These are phyloP conservation scores for Byssoonygena ceratinophila DNA, from an alignment of 2,329 filamentous ascomycete species.

Conservation along the genomic window DNA sequence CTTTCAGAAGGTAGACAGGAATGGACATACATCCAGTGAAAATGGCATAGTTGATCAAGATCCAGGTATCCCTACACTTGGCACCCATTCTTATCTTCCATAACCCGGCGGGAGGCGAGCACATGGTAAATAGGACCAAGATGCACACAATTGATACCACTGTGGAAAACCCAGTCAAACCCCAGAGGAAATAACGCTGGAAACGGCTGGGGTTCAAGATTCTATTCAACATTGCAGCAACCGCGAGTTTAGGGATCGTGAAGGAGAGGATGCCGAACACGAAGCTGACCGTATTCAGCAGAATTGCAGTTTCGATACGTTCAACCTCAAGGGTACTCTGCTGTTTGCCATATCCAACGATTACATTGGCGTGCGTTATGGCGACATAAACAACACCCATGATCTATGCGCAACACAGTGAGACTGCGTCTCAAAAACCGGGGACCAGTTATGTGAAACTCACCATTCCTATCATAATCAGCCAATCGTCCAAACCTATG, in stretches of 20 bases:
- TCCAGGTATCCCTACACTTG: slow-evolving; percentile 9
- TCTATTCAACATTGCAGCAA: slow-evolving; percentile 31
- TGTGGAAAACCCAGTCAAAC: slow-evolving; percentile 25
- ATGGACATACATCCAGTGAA: neutral
- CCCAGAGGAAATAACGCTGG: slow-evolving; percentile 33
- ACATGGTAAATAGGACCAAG: slow-evolving; percentile 37
- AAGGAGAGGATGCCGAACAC: slow-evolving; percentile 33
- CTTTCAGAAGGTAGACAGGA: neutral
- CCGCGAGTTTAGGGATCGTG: slow-evolving; percentile 35
- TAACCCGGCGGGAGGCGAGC: slow-evolving; percentile 31
- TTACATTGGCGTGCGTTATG: slow-evolving; percentile 27
- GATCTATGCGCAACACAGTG: neutral
- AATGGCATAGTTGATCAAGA: neutral
- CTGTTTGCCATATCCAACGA: slow-evolving; percentile 33
- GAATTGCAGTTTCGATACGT: slow-evolving; percentile 25
- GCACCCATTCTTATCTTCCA: slow-evolving; percentile 27
- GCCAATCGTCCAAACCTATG: slow-evolving; percentile 31
- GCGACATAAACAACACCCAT: slow-evolving; percentile 29
- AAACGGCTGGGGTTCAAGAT: slow-evolving; percentile 30
- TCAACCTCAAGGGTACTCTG: slow-evolving; percentile 25
- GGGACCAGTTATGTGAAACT: slow-evolving; percentile 10
- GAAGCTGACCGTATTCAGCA: slow-evolving; percentile 33
- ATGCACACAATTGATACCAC: slow-evolving; percentile 29
- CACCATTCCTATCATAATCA: slow-evolving; percentile 30
- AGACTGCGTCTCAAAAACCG: neutral